Evolutionary conservation across 202 grass and related monocot species (phyloP), one percentile per base, ranked within the genome.

Genomic region (Musa balbisiana): DNA sequence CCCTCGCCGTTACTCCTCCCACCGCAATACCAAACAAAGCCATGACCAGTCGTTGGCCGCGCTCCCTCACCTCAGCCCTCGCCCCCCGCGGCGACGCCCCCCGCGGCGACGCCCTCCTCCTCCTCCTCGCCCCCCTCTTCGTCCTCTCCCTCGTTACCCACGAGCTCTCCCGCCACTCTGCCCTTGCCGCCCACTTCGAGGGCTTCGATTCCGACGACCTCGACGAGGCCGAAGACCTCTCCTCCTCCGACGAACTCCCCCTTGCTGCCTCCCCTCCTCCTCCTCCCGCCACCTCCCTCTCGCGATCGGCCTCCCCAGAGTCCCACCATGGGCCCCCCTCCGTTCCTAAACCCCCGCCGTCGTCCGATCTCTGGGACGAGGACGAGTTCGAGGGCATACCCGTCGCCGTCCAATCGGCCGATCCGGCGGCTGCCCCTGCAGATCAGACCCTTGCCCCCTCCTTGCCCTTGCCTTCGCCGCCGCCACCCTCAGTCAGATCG

Each of bases 331-430:
- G 88, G 78, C 64, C 80, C 77, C 76, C 73, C 84, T 21, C 67
- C 54, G 26, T 24, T 62, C 25, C 67, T 73, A 66, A 80, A 17
- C 55, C 78, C 65, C 27, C 74, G 49, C 43, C 78, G 0, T 24
- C 75, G 22, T 51, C 67, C 64, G 95, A 99, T 78, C 80, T 92
- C 80, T 99, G 95, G 95, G 95, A 99, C 73, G 95, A 99, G 79
- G 95, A 99, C 54, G 95, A 99, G 89, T 99, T 99, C 68, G 95
- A 99, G 83, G 95, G 95, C 13, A 99, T 99, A 65, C 95, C 85
- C 19, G 51, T 64, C 15, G 24, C 81, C 9, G 80, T 88, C 3
- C 79, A 21, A n/a, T 16, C 75, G 8, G 16, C 69, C 52, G 25
- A 68, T 69, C 23, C 11, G 69, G 13, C 53, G 62, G 25, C 54